A percentile compares a stretch with the other conserved stretches of the same genome.
phyloP scores from a whole-genome alignment of 1,284 basidiomycete genomes.

The Ganoderma lingzhi region DNA sequence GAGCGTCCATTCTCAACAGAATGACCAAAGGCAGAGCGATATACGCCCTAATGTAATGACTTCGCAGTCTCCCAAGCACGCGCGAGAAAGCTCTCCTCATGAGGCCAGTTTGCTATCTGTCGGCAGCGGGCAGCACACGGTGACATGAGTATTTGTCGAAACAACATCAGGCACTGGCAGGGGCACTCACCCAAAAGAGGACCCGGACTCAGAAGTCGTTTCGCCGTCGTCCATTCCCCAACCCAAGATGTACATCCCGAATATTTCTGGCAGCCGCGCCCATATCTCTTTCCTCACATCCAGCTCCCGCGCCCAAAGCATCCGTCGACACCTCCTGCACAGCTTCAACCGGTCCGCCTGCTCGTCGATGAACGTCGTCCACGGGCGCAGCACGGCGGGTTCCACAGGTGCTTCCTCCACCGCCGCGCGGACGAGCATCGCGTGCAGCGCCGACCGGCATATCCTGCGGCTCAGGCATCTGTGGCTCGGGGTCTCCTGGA shows the following conservation, averaged over 20 bases:
- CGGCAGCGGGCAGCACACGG: neutral
- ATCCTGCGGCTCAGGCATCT: neutral
- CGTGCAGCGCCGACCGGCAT: neutral
- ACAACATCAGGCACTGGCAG: neutral
- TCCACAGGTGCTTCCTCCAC: neutral
- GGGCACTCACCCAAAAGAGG: neutral
- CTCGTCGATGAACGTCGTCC: neutral
- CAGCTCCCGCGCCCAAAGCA: neutral
- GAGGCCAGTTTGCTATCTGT: neutral
- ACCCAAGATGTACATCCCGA: neutral
- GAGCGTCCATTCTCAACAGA: no score
- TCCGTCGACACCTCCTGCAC: neutral
- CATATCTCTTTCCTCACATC: neutral
- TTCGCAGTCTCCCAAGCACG: no score
- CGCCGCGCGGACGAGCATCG: neutral
- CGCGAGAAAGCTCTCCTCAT: no score
- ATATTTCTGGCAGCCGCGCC: neutral
- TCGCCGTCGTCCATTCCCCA: neutral
- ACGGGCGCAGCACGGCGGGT: neutral
- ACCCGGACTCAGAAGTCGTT: neutral
- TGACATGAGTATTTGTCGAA: neutral
- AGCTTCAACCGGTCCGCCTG: neutral
- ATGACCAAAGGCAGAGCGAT: no score
- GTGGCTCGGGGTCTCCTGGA: neutral
- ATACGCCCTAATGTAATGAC: no score